Conservation (phyloP, 177 flowering plant genomes). For the Vitis hybrid region DNA sequence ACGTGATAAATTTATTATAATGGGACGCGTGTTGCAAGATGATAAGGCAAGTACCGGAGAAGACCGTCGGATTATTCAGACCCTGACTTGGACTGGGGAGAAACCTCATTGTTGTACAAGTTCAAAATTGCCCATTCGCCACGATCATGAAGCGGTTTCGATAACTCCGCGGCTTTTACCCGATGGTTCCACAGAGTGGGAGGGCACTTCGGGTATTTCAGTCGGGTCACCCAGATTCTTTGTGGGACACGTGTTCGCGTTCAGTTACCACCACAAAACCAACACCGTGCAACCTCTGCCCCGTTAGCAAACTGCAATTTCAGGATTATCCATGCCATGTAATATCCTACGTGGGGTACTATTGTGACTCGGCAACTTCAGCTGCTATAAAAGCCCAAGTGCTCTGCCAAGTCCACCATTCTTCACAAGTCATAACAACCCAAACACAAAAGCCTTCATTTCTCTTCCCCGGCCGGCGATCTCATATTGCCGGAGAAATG, state of each 20-base stretch:
- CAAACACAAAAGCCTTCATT: too few relatives aligned
- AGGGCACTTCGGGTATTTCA: background rate
- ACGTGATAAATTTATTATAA: too few relatives aligned
- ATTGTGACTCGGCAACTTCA: conserved; percentile 22
- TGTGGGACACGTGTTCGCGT: background rate
- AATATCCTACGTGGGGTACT: conserved; percentile 9
- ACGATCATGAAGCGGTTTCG: too few relatives aligned
- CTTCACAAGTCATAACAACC: too few relatives aligned
- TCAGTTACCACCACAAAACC: background rate
- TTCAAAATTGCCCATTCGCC: too few relatives aligned
- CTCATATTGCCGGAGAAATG: background rate
- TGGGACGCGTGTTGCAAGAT: too few relatives aligned
- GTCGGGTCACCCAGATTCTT: background rate
- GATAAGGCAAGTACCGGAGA: too few relatives aligned
- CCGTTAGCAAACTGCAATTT: conserved; percentile 4
- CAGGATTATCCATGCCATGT: conserved; percentile 11
- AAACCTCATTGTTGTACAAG: too few relatives aligned
- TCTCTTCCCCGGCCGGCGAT: conserved; percentile 20
- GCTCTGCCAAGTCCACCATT: too few relatives aligned
- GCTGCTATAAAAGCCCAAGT: background rate
- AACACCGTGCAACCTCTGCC: background rate
- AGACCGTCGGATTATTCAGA: too few relatives aligned
- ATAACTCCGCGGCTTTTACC: too few relatives aligned
- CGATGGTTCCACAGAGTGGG: background rate
- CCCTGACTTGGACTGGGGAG: too few relatives aligned